phyloP scores from a whole-genome alignment of 805 yeast genomes.

The Saccharomycopsis oosterbeekiorum region DNA sequence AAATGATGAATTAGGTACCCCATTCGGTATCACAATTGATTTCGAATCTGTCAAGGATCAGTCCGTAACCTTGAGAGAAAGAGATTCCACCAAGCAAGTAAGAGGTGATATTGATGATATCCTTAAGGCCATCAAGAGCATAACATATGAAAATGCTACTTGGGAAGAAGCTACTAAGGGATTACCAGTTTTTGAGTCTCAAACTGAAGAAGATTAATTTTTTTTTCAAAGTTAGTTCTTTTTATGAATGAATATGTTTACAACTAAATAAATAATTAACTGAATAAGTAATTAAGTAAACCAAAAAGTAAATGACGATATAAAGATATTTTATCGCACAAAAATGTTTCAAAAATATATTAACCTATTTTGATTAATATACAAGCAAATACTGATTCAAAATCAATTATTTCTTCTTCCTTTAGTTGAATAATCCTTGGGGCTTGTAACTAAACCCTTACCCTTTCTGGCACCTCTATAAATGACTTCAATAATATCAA shows the following conservation, averaged over 20 bases:
- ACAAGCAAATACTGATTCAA: not conserved
- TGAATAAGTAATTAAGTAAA: not conserved
- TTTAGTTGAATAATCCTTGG: constrained; percentile 16
- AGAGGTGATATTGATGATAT: constrained; percentile 78
- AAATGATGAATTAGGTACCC: constrained; percentile 97
- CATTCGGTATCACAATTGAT: constrained; percentile 95
- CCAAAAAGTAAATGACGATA: too few relatives aligned
- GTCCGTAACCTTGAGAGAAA: constrained; percentile 90
- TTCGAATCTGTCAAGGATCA: constrained; percentile 84
- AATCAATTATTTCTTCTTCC: not conserved
- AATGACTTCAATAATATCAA: constrained; percentile 82
- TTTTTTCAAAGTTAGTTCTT: not conserved
- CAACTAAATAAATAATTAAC: not conserved
- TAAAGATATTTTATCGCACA: too few relatives aligned
- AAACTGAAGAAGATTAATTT: constrained; percentile 30
- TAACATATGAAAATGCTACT: constrained; percentile 62
- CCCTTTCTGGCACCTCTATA: constrained; percentile 91
- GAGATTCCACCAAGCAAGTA: constrained; percentile 94
- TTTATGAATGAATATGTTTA: not conserved
- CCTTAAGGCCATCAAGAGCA: constrained; percentile 57
- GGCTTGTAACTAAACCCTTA: constrained; percentile 60
- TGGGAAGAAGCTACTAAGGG: constrained; percentile 83
- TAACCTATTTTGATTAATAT: too few relatives aligned
- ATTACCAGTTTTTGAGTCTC: constrained; percentile 65
- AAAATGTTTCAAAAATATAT: too few relatives aligned